Base-by-base conservation (phyloP, 352 stramenopile species). In the Phytopythium boreale region DNA sequence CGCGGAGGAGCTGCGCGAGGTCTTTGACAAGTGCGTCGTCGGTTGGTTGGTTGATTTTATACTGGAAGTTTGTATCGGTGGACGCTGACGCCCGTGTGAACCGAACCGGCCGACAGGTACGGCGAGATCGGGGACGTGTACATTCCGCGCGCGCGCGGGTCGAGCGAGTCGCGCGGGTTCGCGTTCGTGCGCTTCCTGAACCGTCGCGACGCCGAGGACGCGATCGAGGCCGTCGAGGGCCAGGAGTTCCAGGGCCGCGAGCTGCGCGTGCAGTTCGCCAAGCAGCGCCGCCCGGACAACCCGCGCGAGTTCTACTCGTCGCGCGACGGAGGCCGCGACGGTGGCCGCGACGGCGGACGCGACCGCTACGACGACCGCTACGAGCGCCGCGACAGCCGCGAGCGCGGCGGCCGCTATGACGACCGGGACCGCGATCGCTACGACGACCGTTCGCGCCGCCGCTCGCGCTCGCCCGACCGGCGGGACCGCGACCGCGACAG, bases 131-230 rank as follows among this genome's bases (percentile, higher is more conserved):
- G 86, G 9, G 86, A 94, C 62, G 82, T 92, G 51, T 92, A 94
- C 77, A 92, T 94, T 62, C 85, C 86, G 22, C 84, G 84, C 57
- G 80, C 86, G 29, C 82, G 84, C 56, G 69, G 70, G 50, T 89
- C 86, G 47, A 91, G 82, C 61, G 90, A 96, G 71, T 89, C 84
- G 65, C 79, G 79, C 56, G 83, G 83, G 20, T 95, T 92, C 52
- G 87, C 87, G 43, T 97, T 97, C 71, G 89, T 97, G 47, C 83
- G 87, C 14, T 97, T 93, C 69, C 63, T 94, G 65, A 78, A 95
- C 67, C 92, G 93, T 71, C 81, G 88, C 29, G 89, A 97, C 56
- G 89, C 89, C 8, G 89, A 97, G 47, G 87, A 96, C 65, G 89
- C 89, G 29, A 91, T 97, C 59, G 80, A 84, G 20, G 83, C 60